Base-by-base conservation (phyloP, 1,284 basidiomycete genomes). In the Agaricales sp. region DNA sequence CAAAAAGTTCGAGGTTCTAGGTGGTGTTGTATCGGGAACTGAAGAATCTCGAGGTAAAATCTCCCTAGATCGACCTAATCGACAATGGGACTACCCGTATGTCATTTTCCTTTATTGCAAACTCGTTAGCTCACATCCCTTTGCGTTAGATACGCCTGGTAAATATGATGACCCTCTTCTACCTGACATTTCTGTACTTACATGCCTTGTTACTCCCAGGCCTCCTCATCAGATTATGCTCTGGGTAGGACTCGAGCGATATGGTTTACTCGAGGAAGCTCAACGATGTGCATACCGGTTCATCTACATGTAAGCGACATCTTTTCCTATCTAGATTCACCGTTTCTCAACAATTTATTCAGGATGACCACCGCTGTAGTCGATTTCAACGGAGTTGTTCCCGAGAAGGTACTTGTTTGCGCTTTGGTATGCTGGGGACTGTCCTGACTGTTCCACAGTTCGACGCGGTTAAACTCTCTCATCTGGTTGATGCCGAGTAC, bases 401-500 rank as follows among this genome's bases (percentile, higher is more conserved):
- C 94, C 0, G 94, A 98, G 71, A 98, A 98, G 78, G 85, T 18
- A 50, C n/a, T 4, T 18, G 14, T 46, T 12, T 22, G 47, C 30
- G 37, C 26, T 21, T 6, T 24, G 2, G 22, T 16, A 41, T 14
- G n/a, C 25, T 30, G 3, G 18, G 26, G 16, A 38, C 47, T 60
- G 2, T 43, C 18, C 39, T 38, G 41, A 25, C 19, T 41, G 52
- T 39, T 26, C 4, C 37, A 21, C 55, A 88, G 83, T 98, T 97
- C 63, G 94, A 99, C 60, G 95, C 93, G 0, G 95, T 98, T 57
- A 89, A 86, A 63, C 75, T 95, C 18, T 93, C 90, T 2, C 94
- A 97, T 67, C 75, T 97, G 52, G 94, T 99, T 3, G 93, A 95
- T 61, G 95, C 95, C 43, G 95, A 99, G 70, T 98, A 98, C 64